phyloP scores from a whole-genome alignment of 1,139 yeast species.

The Candida labiduridarum region DNA sequence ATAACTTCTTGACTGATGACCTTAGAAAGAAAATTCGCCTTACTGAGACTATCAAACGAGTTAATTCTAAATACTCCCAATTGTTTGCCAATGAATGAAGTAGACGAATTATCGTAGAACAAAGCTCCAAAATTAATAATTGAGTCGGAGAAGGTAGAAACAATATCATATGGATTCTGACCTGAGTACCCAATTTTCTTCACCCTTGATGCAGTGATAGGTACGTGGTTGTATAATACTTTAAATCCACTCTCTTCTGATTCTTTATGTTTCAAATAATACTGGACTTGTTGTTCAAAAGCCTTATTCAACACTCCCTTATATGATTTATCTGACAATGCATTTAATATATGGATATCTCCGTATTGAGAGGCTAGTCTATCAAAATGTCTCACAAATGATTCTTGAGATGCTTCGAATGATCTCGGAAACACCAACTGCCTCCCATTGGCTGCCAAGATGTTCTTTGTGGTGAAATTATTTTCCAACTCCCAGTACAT shows the following conservation, averaged over 20 bases:
- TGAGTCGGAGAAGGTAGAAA: constrained; percentile 43
- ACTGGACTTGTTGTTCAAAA: constrained; percentile 33
- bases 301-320: constrained; percentile 37
- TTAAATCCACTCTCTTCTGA: constrained; percentile 18
- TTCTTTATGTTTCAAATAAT: constrained; percentile 22
- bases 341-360: constrained; percentile 61
- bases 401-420: constrained; percentile 64
- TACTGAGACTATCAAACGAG: constrained; percentile 66
- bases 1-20: constrained; percentile 64
- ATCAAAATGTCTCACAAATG: constrained; percentile 67
- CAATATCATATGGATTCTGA: constrained; percentile 41
- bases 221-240: constrained; percentile 33
- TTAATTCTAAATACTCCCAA: constrained; percentile 68
- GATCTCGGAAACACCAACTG: constrained; percentile 58
- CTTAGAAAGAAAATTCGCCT: constrained; percentile 61
- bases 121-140: constrained; percentile 66
- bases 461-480: constrained; percentile 36
- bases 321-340: constrained; percentile 39
- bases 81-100: constrained; percentile 62
- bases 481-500: constrained; percentile 62
- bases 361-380: constrained; percentile 59
- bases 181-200: constrained; percentile 41
- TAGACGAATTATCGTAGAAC: constrained; percentile 53
- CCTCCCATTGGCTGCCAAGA: constrained; percentile 45
- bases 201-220: constrained; percentile 35